These are phyloP conservation scores for Cornus florida DNA, from an alignment of 148 eudicot species.

Conservation along the genomic window DNA sequence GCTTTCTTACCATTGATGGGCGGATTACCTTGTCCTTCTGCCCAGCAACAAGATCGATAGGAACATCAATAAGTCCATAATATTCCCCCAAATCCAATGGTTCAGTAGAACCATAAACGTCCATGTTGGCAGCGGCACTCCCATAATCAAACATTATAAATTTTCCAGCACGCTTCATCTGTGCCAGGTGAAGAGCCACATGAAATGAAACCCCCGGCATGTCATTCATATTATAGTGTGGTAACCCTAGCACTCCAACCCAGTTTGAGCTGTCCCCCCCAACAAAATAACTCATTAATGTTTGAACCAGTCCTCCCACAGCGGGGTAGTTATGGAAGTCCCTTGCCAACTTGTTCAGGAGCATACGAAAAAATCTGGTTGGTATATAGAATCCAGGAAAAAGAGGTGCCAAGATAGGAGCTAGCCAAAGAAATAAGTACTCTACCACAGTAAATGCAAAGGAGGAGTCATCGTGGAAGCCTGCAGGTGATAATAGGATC, in stretches of 20 bases:
- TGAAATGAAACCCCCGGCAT: conserved; percentile 89
- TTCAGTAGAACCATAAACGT: conserved; percentile 67
- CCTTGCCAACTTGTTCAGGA: conserved; percentile 82
- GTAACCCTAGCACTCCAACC: conserved; percentile 86
- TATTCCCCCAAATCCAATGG: conserved; percentile 76
- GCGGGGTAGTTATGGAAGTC: conserved; percentile 96
- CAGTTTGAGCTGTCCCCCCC: conserved; percentile 99
- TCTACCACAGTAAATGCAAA: conserved; percentile 60
- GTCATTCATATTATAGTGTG: conserved; percentile 96
- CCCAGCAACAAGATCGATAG: conserved; percentile 92
- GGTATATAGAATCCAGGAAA: conserved; percentile 91
- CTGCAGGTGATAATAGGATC: conserved; percentile 86
- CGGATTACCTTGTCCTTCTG: conserved; percentile 81
- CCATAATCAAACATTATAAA: conserved; percentile 93
- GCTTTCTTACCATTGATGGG: conserved; percentile 84
- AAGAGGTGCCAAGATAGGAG: conserved; percentile 72
- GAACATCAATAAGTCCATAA: conserved; percentile 73
- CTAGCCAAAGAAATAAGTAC: conserved; percentile 44
- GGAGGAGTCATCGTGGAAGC: conserved; percentile 80
- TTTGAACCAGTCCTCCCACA: conserved; percentile 91
- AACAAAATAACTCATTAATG: conserved; percentile 81
- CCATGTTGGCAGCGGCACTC: conserved; percentile 57
- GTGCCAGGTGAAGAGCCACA: conserved; percentile 88
- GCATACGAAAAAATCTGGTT: conserved; percentile 90
- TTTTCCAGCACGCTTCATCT: conserved; percentile 67